phyloP scores from a whole-genome alignment of 805 yeast genomes.

The Starmerella roubikii region DNA sequence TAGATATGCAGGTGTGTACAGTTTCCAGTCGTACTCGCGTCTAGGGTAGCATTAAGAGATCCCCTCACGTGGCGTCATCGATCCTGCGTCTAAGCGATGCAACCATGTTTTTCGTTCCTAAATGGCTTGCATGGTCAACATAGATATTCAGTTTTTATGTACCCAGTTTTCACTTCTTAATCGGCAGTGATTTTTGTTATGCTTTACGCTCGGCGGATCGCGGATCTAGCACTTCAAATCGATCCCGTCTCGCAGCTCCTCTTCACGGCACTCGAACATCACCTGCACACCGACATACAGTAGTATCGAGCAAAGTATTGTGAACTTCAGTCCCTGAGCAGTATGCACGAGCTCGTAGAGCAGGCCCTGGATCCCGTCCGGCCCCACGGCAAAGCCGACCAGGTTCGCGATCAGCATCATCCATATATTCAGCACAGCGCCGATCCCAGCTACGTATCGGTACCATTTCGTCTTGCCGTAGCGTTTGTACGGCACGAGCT shows the following conservation, averaged over 20 bases:
- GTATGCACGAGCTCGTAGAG: conserved; percentile 63
- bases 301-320: conserved; percentile 51
- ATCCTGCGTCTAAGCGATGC: too few species aligned
- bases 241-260: conserved; percentile 72
- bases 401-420: conserved; percentile 96
- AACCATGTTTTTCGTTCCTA: too few species aligned
- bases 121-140: too few species aligned
- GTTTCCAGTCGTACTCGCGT: too few species aligned
- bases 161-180: too few species aligned
- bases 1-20: too few species aligned
- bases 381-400: conserved; percentile 87
- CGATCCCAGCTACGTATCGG: conserved; percentile 69
- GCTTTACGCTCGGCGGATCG: too few species aligned
- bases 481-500: conserved; percentile 25
- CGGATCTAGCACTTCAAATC: conserved; percentile 71
- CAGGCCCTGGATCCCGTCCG: conserved; percentile 63
- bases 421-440: conserved; percentile 86
- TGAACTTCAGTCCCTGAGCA: conserved; percentile 40
- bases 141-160: too few species aligned
- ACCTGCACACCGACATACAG: conserved; percentile 78
- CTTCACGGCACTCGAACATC: conserved; percentile 85
- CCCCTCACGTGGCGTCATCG: too few species aligned
- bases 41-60: too few species aligned
- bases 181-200: too few species aligned
- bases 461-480: conserved; percentile 48